These are phyloP conservation scores for Carex parvula DNA, from an alignment of 176 grass and related monocot genomes.

Conservation along the genomic window DNA sequence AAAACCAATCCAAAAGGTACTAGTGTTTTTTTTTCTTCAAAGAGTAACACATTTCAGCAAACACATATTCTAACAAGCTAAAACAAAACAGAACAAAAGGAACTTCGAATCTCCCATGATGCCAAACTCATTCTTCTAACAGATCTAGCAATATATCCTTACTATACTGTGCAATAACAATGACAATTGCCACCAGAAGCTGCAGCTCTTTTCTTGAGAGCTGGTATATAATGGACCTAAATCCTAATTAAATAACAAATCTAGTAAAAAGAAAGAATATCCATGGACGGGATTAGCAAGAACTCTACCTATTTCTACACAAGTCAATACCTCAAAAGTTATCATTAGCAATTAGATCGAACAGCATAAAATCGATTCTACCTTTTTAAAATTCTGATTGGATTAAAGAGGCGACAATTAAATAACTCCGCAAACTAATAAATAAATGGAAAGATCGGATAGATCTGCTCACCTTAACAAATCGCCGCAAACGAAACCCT, in stretches of 20 bases:
- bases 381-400: not conserved
- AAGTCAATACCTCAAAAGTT: not conserved
- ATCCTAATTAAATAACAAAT: not conserved
- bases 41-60: not conserved
- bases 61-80: not conserved
- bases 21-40: not conserved
- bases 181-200: not conserved
- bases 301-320: not conserved
- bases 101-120: not conserved
- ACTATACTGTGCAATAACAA: not conserved
- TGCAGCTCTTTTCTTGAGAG: not conserved
- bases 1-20: not conserved
- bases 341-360: not conserved
- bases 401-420: not conserved
- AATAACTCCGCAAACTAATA: not conserved
- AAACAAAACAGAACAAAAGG: not conserved
- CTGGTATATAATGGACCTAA: not conserved
- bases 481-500: conserved; percentile 2
- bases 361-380: not conserved
- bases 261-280: not conserved
- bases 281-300: not conserved
- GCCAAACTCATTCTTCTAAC: not conserved
- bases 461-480: not conserved
- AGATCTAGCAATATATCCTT: not conserved
- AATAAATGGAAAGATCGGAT: not conserved